A percentile compares a stretch with the other conserved stretches of the same genome.
These are phyloP conservation scores for Colletotrichum kahawae DNA, from an alignment of 2,329 filamentous ascomycete genomes.

Conservation along the genomic window DNA sequence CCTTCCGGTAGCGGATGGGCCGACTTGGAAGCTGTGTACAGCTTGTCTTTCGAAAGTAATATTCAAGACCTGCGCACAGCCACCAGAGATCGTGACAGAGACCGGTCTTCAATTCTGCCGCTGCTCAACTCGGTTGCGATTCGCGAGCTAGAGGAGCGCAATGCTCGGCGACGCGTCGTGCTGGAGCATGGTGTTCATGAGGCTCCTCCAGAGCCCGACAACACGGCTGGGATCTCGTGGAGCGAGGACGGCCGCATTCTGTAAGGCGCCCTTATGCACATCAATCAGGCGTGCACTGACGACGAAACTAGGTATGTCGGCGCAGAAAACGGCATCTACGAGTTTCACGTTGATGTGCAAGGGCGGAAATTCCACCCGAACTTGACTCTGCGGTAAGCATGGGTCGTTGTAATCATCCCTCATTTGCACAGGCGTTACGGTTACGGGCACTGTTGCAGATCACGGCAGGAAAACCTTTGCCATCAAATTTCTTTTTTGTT, in stretches of 20 bases:
- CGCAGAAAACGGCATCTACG: constrained; percentile 76
- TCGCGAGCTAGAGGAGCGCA: constrained; percentile 33
- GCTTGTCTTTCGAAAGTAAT: constrained; percentile 33
- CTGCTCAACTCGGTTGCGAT: constrained; percentile 40
- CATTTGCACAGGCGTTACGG: neutral
- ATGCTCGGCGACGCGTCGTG: constrained; percentile 26
- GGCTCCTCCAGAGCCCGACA: constrained; percentile 53
- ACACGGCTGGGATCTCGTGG: constrained; percentile 68
- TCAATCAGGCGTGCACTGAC: constrained; percentile 8
- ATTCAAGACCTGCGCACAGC: constrained; percentile 30
- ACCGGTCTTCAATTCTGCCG: constrained; percentile 41
- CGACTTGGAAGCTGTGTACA: constrained; percentile 48
- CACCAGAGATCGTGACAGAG: constrained; percentile 34
- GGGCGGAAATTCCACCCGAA: constrained; percentile 65
- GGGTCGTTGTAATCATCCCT: neutral
- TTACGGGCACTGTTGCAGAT: neutral
- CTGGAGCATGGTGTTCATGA: constrained; percentile 47
- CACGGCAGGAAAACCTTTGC: neutral
- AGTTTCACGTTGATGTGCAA: constrained; percentile 70
- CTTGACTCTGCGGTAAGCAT: constrained; percentile 53
- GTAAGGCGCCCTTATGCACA: constrained; percentile 44
- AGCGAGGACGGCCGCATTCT: constrained; percentile 63
- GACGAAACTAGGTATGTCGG: constrained; percentile 59
- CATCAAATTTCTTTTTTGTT: neutral
- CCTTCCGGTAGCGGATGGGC: constrained; percentile 36